Evolutionary conservation across 305 asterid genomes (phyloP), one percentile per base, ranked within the genome.

Genomic region (Fraxinus paxiana): DNA sequence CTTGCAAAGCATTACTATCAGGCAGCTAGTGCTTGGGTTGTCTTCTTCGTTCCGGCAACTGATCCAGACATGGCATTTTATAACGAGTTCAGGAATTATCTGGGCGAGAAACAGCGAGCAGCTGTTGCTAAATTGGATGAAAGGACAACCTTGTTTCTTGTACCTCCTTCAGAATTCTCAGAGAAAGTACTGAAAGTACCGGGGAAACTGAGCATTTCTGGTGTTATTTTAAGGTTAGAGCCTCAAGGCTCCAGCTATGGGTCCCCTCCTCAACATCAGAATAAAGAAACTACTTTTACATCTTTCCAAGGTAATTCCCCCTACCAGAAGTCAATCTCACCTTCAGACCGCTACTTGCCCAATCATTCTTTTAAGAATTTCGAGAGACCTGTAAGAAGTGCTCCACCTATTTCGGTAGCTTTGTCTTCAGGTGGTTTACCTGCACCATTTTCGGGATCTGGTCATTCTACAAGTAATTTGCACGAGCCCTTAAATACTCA

Each of bases 111-210:
- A 82, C 92, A 95, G 85, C 92, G 98, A 18, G 98, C 97, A 61
- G 98, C 98, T 18, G 98, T 95, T 13, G 97, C 93, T 35, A 93
- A 91, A 88, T 82, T 95, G 86, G 97, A 95, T 38, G 97, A 95
- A 43, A 74, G 81, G 82, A 91, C 85, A 75, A 92, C 98, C 74
- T 87, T 95, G 83, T 95, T 95, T 85, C 98, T 95, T 10, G 97
- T 95, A n/a, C 97, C 98, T 83, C 98, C 98, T 75, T 95, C 98
- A 28, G 98, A 95, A 26, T 93, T 95, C 90, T 92, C 97, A 1
- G 97, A 95, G 71, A 91, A 90, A 85, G 93, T 95, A 46, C 89
- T 95, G 4, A 95, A 95, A 90, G 98, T 95, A 59, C 98, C 98
- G 0, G 98, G 98, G 34, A 87, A 90, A 81, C 85, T 93, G 69